Evolutionary conservation across 1,284 basidiomycete species (phyloP).

Genomic region (Sporisorium scitamineum): DNA sequence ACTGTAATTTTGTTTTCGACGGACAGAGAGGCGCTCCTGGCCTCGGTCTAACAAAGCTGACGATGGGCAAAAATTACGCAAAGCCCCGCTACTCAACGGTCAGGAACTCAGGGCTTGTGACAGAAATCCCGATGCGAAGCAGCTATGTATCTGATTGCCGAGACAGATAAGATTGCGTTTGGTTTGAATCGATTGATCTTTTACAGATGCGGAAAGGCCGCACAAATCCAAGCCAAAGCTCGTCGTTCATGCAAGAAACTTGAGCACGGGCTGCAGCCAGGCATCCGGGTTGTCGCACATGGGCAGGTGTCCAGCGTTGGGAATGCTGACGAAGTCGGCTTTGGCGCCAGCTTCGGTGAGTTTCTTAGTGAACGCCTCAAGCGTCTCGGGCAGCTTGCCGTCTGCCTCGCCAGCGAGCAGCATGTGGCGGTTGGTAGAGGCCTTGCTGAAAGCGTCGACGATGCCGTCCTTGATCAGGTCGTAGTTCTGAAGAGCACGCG

Average conservation of each 20-base stretch:
- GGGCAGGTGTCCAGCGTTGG: conserved; percentile 70
- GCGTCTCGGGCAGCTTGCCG: conserved; percentile 70
- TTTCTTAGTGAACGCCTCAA: conserved; percentile 64
- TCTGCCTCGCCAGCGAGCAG: conserved; percentile 71
- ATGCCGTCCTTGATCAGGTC: conserved; percentile 68
- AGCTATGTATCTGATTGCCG: not conserved
- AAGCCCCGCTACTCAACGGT: not conserved
- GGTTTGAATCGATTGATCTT: not conserved
- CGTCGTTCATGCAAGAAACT: conserved; percentile 25
- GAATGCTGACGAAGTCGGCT: conserved; percentile 65
- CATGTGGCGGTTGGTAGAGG: conserved; percentile 51
- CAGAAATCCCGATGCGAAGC: not conserved
- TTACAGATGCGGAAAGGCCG: not conserved
- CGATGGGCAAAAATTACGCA: not conserved
- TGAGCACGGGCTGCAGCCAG: conserved; percentile 47
- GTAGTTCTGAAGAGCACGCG: conserved; percentile 70
- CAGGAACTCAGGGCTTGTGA: not conserved
- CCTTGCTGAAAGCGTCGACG: conserved; percentile 53
- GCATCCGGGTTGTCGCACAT: conserved; percentile 70
- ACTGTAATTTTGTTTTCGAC: not conserved
- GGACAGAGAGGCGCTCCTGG: not conserved
- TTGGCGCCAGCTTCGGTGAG: conserved; percentile 62
- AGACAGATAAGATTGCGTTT: not conserved
- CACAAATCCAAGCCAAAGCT: not conserved
- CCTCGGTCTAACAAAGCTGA: not conserved